phyloP scores from a whole-genome alignment of 805 yeast genomes.

The Priceomyces fermenticarens region DNA sequence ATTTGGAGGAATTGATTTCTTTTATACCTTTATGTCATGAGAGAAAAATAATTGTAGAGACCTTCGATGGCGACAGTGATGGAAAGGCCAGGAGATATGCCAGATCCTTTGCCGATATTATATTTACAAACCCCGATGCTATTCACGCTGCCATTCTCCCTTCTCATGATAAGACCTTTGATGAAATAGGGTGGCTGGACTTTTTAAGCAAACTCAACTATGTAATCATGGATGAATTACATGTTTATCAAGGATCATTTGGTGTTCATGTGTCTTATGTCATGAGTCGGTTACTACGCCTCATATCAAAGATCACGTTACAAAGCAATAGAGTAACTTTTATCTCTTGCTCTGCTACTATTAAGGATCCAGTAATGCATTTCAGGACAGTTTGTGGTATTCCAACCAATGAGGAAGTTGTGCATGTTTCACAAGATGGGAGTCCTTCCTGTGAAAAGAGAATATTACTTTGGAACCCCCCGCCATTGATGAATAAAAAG shows the following conservation, averaged over 20 bases:
- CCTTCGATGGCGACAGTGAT: constrained; percentile 94
- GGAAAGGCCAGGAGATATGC: constrained; percentile 49
- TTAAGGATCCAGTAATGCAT: constrained; percentile 68
- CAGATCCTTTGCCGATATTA: constrained; percentile 65
- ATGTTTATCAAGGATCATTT: constrained; percentile 83
- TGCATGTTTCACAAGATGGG: constrained; percentile 74
- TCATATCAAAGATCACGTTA: constrained; percentile 42
- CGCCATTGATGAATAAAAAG: constrained; percentile 52
- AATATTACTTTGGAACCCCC: constrained; percentile 83
- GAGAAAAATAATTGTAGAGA: constrained; percentile 55
- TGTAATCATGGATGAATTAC: constrained; percentile 83
- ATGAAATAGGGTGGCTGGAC: constrained; percentile 53
- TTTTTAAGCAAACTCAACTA: constrained; percentile 63
- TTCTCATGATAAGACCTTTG: constrained; percentile 44
- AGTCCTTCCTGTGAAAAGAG: constrained; percentile 81
- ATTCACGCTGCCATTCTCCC: constrained; percentile 85
- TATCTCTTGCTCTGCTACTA: constrained; percentile 93
- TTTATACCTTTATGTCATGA: constrained; percentile 41
- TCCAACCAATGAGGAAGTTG: constrained; percentile 38
- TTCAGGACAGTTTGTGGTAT: constrained; percentile 76
- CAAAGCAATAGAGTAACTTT: constrained; percentile 55
- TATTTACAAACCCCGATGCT: constrained; percentile 95
- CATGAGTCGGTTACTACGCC: constrained; percentile 72
- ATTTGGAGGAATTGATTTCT: constrained; percentile 58
- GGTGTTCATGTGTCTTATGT: constrained; percentile 90